Base-by-base conservation (phyloP, 306 rosid species). In the Castanea sativa region DNA sequence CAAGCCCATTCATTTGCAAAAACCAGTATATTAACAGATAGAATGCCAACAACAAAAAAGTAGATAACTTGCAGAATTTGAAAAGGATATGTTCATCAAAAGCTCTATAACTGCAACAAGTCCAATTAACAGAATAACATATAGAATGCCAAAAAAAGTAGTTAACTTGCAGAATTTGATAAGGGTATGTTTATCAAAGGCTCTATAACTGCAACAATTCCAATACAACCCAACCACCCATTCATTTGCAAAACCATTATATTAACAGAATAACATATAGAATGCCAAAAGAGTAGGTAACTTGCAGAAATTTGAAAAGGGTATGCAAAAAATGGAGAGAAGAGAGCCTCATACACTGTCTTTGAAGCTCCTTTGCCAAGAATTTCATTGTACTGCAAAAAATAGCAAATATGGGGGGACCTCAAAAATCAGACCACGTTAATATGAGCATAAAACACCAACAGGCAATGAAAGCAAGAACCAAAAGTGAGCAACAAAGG, bases 351-450 rank as follows among this genome's bases (percentile, higher is more conserved):
- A 75, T 89, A 96, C 99, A 96, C 98, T 68, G 86, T 91, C 87
- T 96, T 96, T 55, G 97, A 93, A 82, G 99, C 94, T 80, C 99
- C 99, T 85, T 90, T 93, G 87, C 99, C 99, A 73, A 96, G 99
- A 88, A 96, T 82, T 84, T 91, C 99, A 78, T 90, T 73, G 80
- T 91, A 93, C 99, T 96, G 92, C 77, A 25, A 76, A 76, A 70
- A 80, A 25, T 55, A 20, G 21, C 14, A 74, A 64, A 29, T 68
- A 61, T 13, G n/a, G n/a, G 5, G 19, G 19, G 23, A n/a, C n/a
- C 10, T 13, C 29, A 60, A 85, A 76, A 86, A 30, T 29, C 71
- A 49, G 29, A 12, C 30, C 25, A 55, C 4, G 56, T 41, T 15
- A 4, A 20, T 51, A 53, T 51, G 29, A 59, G 69, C 11, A 83